These are phyloP conservation scores for Penicillium egyptiacum DNA, from an alignment of 495 filamentous ascomycete species.

Conservation along the genomic window DNA sequence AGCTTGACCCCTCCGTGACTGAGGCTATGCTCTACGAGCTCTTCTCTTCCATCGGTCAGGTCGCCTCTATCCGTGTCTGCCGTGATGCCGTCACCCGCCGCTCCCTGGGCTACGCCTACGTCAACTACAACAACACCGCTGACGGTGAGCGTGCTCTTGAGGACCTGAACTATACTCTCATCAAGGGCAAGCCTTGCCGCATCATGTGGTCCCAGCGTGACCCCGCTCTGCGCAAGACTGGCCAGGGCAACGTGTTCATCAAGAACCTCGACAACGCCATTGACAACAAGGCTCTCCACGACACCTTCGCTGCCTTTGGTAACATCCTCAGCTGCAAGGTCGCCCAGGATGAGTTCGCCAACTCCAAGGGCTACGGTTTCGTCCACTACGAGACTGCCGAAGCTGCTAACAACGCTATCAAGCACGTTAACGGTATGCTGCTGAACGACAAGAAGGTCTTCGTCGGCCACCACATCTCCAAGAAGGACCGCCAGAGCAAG, in stretches of 20 bases:
- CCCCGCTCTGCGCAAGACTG: constrained; percentile 97
- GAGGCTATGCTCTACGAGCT: constrained; percentile 99
- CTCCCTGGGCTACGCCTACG: constrained; percentile 98
- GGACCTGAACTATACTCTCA: constrained; percentile 99
- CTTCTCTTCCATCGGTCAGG: constrained; percentile 98
- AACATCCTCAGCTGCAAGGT: constrained; percentile 99
- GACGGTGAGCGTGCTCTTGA: constrained; percentile 98
- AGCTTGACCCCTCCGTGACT: constrained; percentile 95
- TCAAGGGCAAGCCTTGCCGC: constrained; percentile 98
- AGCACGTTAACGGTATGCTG: constrained; percentile 99
- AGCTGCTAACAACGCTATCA: constrained; percentile 94
- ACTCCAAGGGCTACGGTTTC: constrained; percentile 98
- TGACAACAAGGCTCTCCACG: constrained; percentile 99
- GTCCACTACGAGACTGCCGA: constrained; percentile 99
- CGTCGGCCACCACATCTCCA: constrained; percentile 98
- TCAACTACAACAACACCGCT: constrained; percentile 97
- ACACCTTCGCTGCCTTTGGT: constrained; percentile 98
- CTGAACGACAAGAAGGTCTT: constrained; percentile 99
- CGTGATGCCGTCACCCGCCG: constrained; percentile 98
- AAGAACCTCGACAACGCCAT: constrained; percentile 99
- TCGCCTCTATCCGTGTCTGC: constrained; percentile 99
- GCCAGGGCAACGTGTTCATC: constrained; percentile 99
- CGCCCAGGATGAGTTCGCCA: constrained; percentile 91
- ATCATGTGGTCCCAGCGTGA: constrained; percentile 99
- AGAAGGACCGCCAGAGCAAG: constrained; percentile 99